These are phyloP conservation scores for Magnolia officinalis DNA, from an alignment of 164 flowering plant genomes.

Conservation along the genomic window DNA sequence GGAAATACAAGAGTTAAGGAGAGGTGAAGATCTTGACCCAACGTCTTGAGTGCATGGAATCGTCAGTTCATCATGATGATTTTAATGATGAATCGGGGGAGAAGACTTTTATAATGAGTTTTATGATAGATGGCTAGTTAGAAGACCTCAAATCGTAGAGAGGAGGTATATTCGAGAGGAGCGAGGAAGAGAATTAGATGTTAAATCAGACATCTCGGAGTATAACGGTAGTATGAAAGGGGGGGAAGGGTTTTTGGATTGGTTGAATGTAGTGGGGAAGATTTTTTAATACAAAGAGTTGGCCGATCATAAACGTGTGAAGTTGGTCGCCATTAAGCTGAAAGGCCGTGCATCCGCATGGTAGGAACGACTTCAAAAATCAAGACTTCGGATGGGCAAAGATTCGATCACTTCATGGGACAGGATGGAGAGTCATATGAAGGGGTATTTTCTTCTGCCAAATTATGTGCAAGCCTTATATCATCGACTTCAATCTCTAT, in stretches of 20 bases:
- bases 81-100: background rate
- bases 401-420: background rate
- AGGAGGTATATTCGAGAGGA: background rate
- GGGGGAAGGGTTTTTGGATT: background rate
- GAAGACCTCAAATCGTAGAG: no score
- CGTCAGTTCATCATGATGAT: background rate
- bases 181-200: background rate
- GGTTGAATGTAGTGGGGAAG: background rate
- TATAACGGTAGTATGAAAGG: background rate
- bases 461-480: background rate
- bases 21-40: background rate
- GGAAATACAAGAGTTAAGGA: background rate
- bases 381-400: background rate
- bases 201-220: slow-evolving; percentile 1
- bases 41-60: background rate
- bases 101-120: background rate
- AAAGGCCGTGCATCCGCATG: slow-evolving; percentile 1
- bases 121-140: no score
- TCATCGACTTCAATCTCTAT: background rate
- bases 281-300: slow-evolving; percentile 3
- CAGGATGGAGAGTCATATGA: background rate
- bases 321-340: background rate
- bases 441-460: background rate
- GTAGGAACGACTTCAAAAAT: slow-evolving; percentile 8
- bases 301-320: background rate